A percentile compares a stretch with the other conserved stretches of the same genome.
Evolutionary conservation across 2,329 filamentous ascomycete genomes (phyloP).

Genomic region (Scytalidium sp.): DNA sequence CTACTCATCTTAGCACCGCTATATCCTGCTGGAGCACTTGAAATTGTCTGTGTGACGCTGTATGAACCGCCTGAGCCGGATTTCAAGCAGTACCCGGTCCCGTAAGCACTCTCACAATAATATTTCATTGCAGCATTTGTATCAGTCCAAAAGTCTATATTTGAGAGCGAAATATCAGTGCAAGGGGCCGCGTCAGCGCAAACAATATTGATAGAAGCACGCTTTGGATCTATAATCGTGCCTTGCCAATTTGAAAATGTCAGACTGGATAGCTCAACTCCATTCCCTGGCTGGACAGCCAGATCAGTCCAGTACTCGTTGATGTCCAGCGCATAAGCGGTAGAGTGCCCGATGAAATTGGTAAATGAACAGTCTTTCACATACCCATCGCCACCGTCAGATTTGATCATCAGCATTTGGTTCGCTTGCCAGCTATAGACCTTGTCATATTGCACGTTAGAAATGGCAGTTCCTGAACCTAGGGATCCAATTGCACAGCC

Average conservation of each 20-base stretch:
- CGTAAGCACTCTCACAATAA: slow-evolving; percentile 46
- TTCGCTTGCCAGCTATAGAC: slow-evolving; percentile 58
- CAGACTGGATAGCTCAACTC: slow-evolving; percentile 50
- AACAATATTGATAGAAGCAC: slow-evolving; percentile 50
- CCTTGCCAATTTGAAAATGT: slow-evolving; percentile 55
- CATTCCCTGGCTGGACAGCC: slow-evolving; percentile 38
- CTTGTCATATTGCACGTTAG: slow-evolving; percentile 51
- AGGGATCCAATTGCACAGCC: slow-evolving; percentile 57
- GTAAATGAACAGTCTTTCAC: slow-evolving; percentile 49
- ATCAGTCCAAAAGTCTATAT: slow-evolving; percentile 53
- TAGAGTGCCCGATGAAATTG: slow-evolving; percentile 58
- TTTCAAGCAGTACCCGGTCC: slow-evolving; percentile 43
- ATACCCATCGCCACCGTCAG: slow-evolving; percentile 52
- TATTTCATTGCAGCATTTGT: slow-evolving; percentile 37
- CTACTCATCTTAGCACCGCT: slow-evolving; percentile 11
- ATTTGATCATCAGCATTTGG: slow-evolving; percentile 63
- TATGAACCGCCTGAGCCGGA: background rate
- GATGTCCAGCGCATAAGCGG: slow-evolving; percentile 55
- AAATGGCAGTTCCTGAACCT: slow-evolving; percentile 44
- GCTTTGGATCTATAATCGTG: slow-evolving; percentile 40
- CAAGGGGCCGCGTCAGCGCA: slow-evolving; percentile 51
- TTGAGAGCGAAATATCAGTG: slow-evolving; percentile 45
- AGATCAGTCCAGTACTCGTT: slow-evolving; percentile 50
- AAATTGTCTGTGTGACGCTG: background rate
- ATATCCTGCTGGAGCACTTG: background rate